Base-by-base conservation (phyloP, 148 eudicot species). In the Fallopia convolvulus region DNA sequence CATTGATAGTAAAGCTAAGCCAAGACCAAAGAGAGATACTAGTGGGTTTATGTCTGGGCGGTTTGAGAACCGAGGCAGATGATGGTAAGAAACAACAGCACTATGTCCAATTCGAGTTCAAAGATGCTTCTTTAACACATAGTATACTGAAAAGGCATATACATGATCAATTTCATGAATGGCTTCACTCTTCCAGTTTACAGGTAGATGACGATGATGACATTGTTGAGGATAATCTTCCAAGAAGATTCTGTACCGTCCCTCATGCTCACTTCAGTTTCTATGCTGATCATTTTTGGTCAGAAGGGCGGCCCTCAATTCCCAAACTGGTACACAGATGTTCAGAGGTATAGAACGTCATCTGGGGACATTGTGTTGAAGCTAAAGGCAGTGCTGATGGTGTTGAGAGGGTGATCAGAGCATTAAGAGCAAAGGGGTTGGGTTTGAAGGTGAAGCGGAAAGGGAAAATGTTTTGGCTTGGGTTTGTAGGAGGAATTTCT, bases 321-420 rank as follows among this genome's bases (percentile, higher is more conserved):
- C 99, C 99, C 55, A 91, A 89, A 76, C 61, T 95, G 66, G 84
- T 95, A 41, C 93, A 91, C 75, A 85, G 99, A 46, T 95, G 99
- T n/a, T 65, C n/a, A n/a, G n/a, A 97, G 98, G 56, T 72, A 87
- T 75, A 86, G 89, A 85, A 92, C 98, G 70, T 80, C 93, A 33
- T 85, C 86, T 8, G 97, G 96, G 42, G 95, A 92, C 78, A 86
- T 94, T 76, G 77, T 96, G 81, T 76, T 96, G 94, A 96, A 86
- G 86, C 47, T 89, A 6, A 90, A 81, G 79, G 92, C 63, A 82
- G 84, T 79, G 75, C 79, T 80, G 94, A 78, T 73, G 97, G 90
- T 74, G 87, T 85, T 13, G 84, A 81, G 84, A 84, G 89, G 84
- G 82, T 93, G 44, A 84, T 82, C 39, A 86, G 78, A 83, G 87